Evolutionary conservation across 805 yeast genomes (phyloP), one percentile per base, ranked within the genome.

Genomic region (Saccharomyces kudriavzevii): DNA sequence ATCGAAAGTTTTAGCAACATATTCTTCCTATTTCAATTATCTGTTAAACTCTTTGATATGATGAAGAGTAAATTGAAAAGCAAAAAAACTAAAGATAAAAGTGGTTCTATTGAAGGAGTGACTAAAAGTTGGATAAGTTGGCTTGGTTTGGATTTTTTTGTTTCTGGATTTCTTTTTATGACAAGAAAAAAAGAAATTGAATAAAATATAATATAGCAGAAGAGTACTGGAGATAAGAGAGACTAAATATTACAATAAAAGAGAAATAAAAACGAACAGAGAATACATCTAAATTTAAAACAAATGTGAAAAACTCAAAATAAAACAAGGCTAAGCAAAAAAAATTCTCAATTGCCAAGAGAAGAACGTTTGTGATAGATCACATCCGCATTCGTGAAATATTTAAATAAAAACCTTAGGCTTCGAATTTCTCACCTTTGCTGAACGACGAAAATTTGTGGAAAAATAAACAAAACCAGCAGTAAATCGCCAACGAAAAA

Each of bases 121-220:
- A 63, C 66, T 59, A 54, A 47, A 49, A 62, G 68, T 63, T 62
- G 64, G 66, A 61, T 54, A 52, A 27, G 29, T 48, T 49, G 27
- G 45, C 26, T 35, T 17, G 11, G 31, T 45, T 46, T 40, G 29
- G 31, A 35, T 48, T 48, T 31, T 8, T 45, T 30, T 55, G n/a
- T 14, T 24, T 27, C 24, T 28, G 10, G 10, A 25, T 27, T 17
- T 26, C 25, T 27, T 17, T 30, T 22, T 28, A 20, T 26, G 35
- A 9, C 10, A 17, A 14, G 40, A 22, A 30, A n/a, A 30, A 20
- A 35, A 24, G n/a, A 22, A 40, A 40, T 6, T 35, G 27, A 52
- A 10, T n/a, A 29, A 29, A 17, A 26, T 27, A 22, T 45, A 31
- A 45, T 30, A 31, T 27, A 17, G 9, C 17, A 35, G 40, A 35